A percentile compares a stretch with the other conserved stretches of the same genome.
Evolutionary conservation across 164 flowering plant genomes (phyloP).

Genomic region (Warburgia ugandensis): DNA sequence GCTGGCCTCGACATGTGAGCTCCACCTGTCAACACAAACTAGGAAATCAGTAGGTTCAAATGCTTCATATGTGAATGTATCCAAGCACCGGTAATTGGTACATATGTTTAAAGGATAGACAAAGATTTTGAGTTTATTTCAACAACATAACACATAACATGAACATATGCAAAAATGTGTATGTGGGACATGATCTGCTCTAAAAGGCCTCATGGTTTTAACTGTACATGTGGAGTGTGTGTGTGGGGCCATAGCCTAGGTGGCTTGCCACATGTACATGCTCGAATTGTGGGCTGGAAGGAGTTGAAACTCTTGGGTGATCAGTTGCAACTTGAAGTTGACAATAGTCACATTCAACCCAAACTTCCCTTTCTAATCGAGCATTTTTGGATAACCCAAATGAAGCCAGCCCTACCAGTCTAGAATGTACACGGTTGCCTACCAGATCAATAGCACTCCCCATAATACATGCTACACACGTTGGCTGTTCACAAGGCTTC

Average conservation of each 20-base stretch:
- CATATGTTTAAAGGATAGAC: neutral
- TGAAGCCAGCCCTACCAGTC: too few species aligned
- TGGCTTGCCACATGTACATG: too few species aligned
- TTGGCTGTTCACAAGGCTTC: too few species aligned
- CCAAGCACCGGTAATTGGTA: neutral
- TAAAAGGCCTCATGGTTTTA: neutral
- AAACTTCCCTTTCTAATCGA: too few species aligned
- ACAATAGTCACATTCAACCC: too few species aligned
- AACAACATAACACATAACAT: neutral
- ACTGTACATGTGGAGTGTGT: neutral
- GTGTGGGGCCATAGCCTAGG: neutral
- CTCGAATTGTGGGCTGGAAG: too few species aligned
- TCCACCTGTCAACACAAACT: slow-evolving; percentile 47
- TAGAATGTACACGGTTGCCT: too few species aligned
- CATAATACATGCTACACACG: too few species aligned
- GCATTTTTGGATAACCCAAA: too few species aligned
- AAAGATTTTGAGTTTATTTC: neutral
- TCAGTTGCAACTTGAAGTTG: too few species aligned
- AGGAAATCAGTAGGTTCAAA: neutral
- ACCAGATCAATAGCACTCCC: too few species aligned
- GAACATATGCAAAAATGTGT: neutral
- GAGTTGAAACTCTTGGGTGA: too few species aligned
- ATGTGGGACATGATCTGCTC: neutral
- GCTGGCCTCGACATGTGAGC: slow-evolving; percentile 62
- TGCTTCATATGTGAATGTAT: neutral